Base-by-base conservation (phyloP, 78 protist genomes). In the Cavenderia fasciculata region DNA sequence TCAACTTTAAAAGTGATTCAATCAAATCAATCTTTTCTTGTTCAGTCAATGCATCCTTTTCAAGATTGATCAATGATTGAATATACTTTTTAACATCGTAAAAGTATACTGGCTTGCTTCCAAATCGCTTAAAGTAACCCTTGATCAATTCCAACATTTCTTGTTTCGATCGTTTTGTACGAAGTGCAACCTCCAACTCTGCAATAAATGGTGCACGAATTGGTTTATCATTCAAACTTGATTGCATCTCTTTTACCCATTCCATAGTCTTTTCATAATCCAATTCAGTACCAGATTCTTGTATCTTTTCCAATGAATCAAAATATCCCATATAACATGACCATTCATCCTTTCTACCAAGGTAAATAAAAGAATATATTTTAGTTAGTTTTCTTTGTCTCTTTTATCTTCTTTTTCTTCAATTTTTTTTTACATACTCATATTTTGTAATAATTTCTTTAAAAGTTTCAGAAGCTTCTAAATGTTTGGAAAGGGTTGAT, bases 271-370 rank as follows among this genome's bases (percentile, higher is more conserved):
- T 78, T 5, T 56, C 57, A 31, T 59, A 27, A 2, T 57, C 54
- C 0, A 27, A 1, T 19, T 16, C 12, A 12, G 21, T 54, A 49
- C 34, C 19, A n/a, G 12, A 33, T 34, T 38, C 75, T 5, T 68
- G 62, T 1, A 82, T 18, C 29, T 31, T 12, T 66, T 74, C 62
- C 27, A 68, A 27, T 4, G 46, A 5, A 56, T 82, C 66, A 16
- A 82, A 57, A 33, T 82, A 82, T 6, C 90, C 90, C 21, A 82
- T 65, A 44, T 56, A 82, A 34, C 90, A 82, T 23, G 90, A 82
- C 90, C 90, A 82, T 57, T 82, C 90, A 29, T 82, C 90, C 2
- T 68, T 76, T 57, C 63, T 57, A 11, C 12, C 10, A 52, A 52
- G 21, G 10, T 10, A 57, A 21, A 10, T 57, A 25, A 57, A 25